Evolutionary conservation across 2,329 filamentous ascomycete genomes (phyloP).

Genomic region (Coniochaeta sp.): DNA sequence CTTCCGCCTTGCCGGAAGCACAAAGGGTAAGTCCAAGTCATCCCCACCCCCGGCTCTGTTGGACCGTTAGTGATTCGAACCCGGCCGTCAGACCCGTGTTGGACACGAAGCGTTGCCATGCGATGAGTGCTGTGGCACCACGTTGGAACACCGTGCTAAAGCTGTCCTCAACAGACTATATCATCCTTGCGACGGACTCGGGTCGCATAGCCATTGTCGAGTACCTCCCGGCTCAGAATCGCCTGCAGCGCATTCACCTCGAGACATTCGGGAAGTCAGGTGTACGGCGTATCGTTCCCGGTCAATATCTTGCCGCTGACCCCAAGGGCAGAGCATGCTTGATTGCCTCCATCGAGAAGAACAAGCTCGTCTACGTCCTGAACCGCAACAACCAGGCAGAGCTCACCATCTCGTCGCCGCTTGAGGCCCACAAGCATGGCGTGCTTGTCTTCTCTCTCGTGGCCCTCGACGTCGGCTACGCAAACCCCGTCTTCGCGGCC

Average conservation of each 20-base stretch:
- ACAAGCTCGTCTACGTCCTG: slow-evolving; percentile 97
- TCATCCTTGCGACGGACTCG: slow-evolving; percentile 92
- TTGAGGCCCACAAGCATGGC: slow-evolving; percentile 91
- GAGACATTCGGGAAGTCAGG: slow-evolving; percentile 99
- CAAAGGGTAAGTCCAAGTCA: slow-evolving; percentile 72
- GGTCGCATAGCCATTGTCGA: slow-evolving; percentile 91
- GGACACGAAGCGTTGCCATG: not conserved
- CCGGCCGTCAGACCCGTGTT: slow-evolving; percentile 38
- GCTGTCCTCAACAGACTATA: slow-evolving; percentile 62
- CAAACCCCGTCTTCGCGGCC: slow-evolving; percentile 92
- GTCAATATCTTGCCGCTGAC: slow-evolving; percentile 92
- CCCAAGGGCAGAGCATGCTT: slow-evolving; percentile 93
- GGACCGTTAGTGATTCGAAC: slow-evolving; percentile 56
- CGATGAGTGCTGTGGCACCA: not conserved
- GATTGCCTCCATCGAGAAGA: slow-evolving; percentile 93
- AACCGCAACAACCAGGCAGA: slow-evolving; percentile 93
- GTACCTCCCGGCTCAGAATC: slow-evolving; percentile 79
- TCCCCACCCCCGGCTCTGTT: slow-evolving; percentile 45
- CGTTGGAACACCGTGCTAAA: slow-evolving; percentile 15
- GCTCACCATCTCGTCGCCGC: slow-evolving; percentile 90
- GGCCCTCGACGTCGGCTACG: slow-evolving; percentile 89
- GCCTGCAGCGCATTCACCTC: slow-evolving; percentile 81
- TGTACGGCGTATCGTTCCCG: slow-evolving; percentile 84
- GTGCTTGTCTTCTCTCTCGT: slow-evolving; percentile 84
- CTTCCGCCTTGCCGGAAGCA: slow-evolving; percentile 88